Base-by-base conservation (phyloP, 257 asterid species). In the Osmanthus fragrans region DNA sequence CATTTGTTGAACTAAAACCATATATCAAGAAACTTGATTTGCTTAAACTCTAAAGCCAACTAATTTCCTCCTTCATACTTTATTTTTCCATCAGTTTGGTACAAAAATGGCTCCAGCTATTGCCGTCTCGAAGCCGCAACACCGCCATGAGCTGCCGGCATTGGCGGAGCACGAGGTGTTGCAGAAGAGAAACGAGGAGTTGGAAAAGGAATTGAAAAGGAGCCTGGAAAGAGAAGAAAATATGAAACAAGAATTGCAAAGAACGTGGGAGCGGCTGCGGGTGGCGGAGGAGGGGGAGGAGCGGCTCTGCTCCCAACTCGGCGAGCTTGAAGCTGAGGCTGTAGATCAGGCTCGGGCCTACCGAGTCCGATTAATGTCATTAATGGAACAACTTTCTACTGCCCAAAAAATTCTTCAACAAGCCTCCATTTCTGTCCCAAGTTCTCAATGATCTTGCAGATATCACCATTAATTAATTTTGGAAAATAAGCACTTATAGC, bases 211-310 rank as follows among this genome's bases (percentile, higher is more conserved):
- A 81, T 77, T 91, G 81, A 73, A 80, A 77, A 82, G 29, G 7
- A 90, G 96, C 76, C 74, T 69, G 56, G 90, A 87, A 18, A 86
- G 97, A 30, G 97, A 93, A 75, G 96, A 90, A 82, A 80, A 54
- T 5, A 79, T 84, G 90, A 88, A 72, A 15, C 16, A 42, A 7
- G 91, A 93, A 74, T 81, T 93, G 78, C 78, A 37, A 51, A 76
- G 74, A 8, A 71, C 85, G 1, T 77, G 81, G 84, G 75, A 66
- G 78, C 84, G 94, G 82, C 80, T 93, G 84, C 81, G 80, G 42
- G 87, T 91, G 82, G 91, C 92, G 78, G 97, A 93, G 88, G 97
- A 91, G 79, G 97, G 92, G 27, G 97, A 93, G 91, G 97, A 93
- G 91, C 76, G 89, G 16, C 94, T 90, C 9, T 88, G 97, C 84